A percentile compares a stretch with the other conserved stretches of the same genome.
These are phyloP conservation scores for Russula sp. DNA, from an alignment of 768 basidiomycete species.

Conservation along the genomic window DNA sequence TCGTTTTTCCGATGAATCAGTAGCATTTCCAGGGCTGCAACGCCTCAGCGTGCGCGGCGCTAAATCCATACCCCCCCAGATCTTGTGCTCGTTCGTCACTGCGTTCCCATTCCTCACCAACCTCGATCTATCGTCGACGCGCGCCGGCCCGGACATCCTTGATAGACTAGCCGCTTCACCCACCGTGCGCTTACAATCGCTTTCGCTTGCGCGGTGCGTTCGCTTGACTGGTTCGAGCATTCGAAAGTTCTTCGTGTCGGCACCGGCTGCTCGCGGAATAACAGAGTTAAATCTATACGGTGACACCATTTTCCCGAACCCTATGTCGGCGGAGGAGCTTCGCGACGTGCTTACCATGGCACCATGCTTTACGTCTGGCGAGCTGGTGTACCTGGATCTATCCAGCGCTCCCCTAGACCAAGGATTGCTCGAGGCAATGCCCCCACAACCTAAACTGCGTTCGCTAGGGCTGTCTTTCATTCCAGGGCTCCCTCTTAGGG, in stretches of 20 bases:
- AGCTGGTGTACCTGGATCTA: slow-evolving; percentile 82
- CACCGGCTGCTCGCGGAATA: slow-evolving; percentile 53
- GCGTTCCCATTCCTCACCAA: slow-evolving; percentile 76
- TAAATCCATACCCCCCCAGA: slow-evolving; percentile 63
- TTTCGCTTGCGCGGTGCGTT: slow-evolving; percentile 82
- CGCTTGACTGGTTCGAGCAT: slow-evolving; percentile 77
- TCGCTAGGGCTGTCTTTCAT: slow-evolving; percentile 90
- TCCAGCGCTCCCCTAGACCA: slow-evolving; percentile 68
- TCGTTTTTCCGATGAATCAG: slow-evolving; percentile 43
- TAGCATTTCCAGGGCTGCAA: slow-evolving; percentile 60
- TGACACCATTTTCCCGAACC: slow-evolving; percentile 74
- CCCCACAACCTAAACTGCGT: slow-evolving; percentile 65
- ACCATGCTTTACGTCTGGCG: slow-evolving; percentile 70
- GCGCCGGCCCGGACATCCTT: slow-evolving; percentile 69
- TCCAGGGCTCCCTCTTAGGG: slow-evolving; percentile 54
- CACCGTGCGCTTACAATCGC: slow-evolving; percentile 63
- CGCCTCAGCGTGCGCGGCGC: slow-evolving; percentile 79
- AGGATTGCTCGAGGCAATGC: slow-evolving; percentile 42
- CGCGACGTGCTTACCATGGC: slow-evolving; percentile 58
- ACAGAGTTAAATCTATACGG: slow-evolving; percentile 84
- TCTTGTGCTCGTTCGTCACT: slow-evolving; percentile 64
- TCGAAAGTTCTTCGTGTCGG: slow-evolving; percentile 60
- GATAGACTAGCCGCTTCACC: slow-evolving; percentile 51
- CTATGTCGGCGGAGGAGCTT: slow-evolving; percentile 62
- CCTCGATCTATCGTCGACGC: slow-evolving; percentile 59